Evolutionary conservation across 1,139 yeast species (phyloP).

Genomic region (Suhomyces ambrosiae): DNA sequence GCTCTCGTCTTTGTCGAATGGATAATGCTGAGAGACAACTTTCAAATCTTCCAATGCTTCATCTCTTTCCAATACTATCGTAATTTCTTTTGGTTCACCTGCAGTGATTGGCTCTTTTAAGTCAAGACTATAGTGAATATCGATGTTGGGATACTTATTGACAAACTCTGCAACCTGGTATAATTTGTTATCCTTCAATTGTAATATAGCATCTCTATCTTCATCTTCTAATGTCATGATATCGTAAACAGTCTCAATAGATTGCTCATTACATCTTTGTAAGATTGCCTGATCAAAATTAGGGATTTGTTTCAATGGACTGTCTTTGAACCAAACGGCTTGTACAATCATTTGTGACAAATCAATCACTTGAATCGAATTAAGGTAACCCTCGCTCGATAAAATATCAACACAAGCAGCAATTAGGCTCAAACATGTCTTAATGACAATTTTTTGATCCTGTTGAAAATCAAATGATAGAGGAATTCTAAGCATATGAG

Average conservation of each 20-base stretch:
- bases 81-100: conserved; percentile 49
- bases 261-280: conserved; percentile 54
- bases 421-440: conserved; percentile 51
- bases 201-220: conserved; percentile 65
- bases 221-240: conserved; percentile 84
- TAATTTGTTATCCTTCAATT: conserved; percentile 52
- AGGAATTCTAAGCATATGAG: conserved; percentile 69
- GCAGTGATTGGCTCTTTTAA: conserved; percentile 41
- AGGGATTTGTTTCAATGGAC: conserved; percentile 83
- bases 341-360: conserved; percentile 87
- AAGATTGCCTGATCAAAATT: conserved; percentile 57
- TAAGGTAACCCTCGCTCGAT: conserved; percentile 78
- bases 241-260: conserved; percentile 77
- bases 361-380: conserved; percentile 84
- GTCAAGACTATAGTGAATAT: conserved; percentile 57
- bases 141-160: conserved; percentile 86
- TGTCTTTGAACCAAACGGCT: conserved; percentile 75
- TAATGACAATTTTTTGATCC: conserved; percentile 59
- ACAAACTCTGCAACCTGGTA: conserved; percentile 81
- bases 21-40: conserved; percentile 60
- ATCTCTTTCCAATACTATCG: conserved; percentile 65
- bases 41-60: conserved; percentile 70
- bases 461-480: conserved; percentile 57
- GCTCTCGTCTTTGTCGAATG: conserved; percentile 64
- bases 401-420: conserved; percentile 74